These are phyloP conservation scores for Candida sojae DNA, from an alignment of 1,139 yeast genomes.

Conservation along the genomic window DNA sequence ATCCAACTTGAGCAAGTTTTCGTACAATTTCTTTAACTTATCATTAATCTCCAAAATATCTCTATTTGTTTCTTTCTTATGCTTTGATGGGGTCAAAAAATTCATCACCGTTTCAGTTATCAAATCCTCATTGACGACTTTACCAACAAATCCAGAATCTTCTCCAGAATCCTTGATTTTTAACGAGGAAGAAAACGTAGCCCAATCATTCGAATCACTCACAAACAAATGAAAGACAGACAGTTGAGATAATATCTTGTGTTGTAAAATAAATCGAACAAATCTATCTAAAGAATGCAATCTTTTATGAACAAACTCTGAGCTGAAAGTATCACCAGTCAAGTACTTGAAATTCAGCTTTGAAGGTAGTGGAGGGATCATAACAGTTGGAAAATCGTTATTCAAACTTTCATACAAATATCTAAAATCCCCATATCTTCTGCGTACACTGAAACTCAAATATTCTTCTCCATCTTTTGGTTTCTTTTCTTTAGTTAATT, in stretches of 20 bases:
- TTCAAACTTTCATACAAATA: slow-evolving; percentile 68
- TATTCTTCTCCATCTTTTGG: slow-evolving; percentile 20
- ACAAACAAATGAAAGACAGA: slow-evolving; percentile 74
- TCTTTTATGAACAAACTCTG: slow-evolving; percentile 79
- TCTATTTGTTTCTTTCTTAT: slow-evolving; percentile 66
- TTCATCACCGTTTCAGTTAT: slow-evolving; percentile 88
- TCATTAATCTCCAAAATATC: slow-evolving; percentile 86
- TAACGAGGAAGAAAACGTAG: slow-evolving; percentile 68
- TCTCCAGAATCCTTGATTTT: slow-evolving; percentile 35
- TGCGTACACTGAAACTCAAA: slow-evolving; percentile 56
- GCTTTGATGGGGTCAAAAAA: slow-evolving; percentile 76
- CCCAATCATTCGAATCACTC: slow-evolving; percentile 80
- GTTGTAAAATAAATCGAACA: slow-evolving; percentile 68
- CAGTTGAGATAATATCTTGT: slow-evolving; percentile 70
- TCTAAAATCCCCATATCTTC: slow-evolving; percentile 83
- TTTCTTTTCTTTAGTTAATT: slow-evolving; percentile 24
- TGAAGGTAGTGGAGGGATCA: slow-evolving; percentile 93
- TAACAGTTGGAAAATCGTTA: slow-evolving; percentile 79
- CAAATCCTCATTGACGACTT: slow-evolving; percentile 58
- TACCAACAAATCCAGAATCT: slow-evolving; percentile 31
- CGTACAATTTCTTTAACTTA: slow-evolving; percentile 79
- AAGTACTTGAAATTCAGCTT: slow-evolving; percentile 88
- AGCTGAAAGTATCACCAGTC: slow-evolving; percentile 89
- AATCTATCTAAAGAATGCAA: slow-evolving; percentile 83
- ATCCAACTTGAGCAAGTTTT: slow-evolving; percentile 77